phyloP scores from a whole-genome alignment of 2,329 filamentous ascomycete genomes.

The Colletotrichum theobromicola region DNA sequence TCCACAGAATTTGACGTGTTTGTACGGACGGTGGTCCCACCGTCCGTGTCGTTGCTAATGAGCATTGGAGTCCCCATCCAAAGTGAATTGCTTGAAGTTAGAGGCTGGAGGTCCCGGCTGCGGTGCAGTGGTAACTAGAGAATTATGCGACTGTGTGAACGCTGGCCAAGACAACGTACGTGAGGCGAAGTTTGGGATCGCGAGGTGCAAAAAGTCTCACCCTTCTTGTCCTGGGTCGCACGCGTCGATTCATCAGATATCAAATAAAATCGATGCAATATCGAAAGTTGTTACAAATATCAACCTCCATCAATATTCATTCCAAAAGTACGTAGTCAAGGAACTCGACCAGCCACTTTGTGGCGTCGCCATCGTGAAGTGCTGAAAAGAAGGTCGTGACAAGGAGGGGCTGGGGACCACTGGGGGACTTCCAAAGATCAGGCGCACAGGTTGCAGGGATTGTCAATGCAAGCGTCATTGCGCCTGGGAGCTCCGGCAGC shows the following conservation, averaged over 20 bases:
- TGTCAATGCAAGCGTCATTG: constrained; percentile 20
- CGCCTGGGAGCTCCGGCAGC: constrained; percentile 12
- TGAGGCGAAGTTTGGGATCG: background rate
- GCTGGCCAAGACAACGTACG: background rate
- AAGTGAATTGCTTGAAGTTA: background rate
- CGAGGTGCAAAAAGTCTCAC: background rate
- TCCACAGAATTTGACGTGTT: too few relatives aligned
- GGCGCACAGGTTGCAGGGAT: background rate
- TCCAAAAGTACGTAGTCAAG: background rate
- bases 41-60: too few relatives aligned
- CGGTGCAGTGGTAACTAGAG: background rate
- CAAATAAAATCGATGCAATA: background rate
- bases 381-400: background rate
- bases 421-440: background rate
- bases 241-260: background rate
- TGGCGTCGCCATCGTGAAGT: constrained; percentile 11
- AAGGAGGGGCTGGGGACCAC: background rate
- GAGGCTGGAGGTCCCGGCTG: background rate
- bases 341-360: constrained; percentile 3
- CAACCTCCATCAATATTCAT: background rate
- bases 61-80: background rate
- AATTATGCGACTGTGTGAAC: background rate
- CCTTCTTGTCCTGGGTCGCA: too few relatives aligned
- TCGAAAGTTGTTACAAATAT: background rate
- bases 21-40: too few relatives aligned